Conservation (phyloP, 306 rosid species). For the peach (Prunus persica) region Prunus_persica_NCBIv2 NC_034012.1:5252501-5253000, state of each 20-base stretch:
- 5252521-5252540: slow-evolving; percentile 12
- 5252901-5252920: slow-evolving; percentile 8
- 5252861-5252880: slow-evolving; percentile 92
- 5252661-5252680: not conserved
- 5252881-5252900: slow-evolving; percentile 31
- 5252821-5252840: slow-evolving; percentile 93
- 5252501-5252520: slow-evolving; percentile 44
- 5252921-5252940: not conserved
- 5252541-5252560: not conserved
- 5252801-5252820: slow-evolving; percentile 93
- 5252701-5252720: not conserved
- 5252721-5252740: slow-evolving; percentile 14
- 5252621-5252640: not conserved
- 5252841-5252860: slow-evolving; percentile 99
- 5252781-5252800: slow-evolving; percentile 99
- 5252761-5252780: slow-evolving; percentile 53
- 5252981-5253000: not conserved
- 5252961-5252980: not conserved
- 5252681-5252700: not conserved
- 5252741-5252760: slow-evolving; percentile 14
- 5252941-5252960: not conserved
- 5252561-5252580: not conserved
- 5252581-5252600: not conserved
- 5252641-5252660: not conserved
- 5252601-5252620: not conserved